Conservation (phyloP, 257 asterid genomes). For the Catharanthus roseus region DNA sequence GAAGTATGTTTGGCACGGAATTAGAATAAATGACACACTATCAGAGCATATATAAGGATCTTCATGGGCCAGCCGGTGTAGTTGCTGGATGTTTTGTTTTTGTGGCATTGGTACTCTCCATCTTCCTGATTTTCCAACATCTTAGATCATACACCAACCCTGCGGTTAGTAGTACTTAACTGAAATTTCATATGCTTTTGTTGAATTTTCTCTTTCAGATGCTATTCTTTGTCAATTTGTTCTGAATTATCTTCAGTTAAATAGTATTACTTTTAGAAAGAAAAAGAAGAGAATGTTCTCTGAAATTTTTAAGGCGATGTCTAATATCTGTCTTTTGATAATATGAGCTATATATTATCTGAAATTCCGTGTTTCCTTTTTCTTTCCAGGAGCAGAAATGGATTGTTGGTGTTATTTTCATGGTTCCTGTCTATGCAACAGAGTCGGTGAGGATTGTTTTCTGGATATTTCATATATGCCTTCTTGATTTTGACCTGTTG, state of each 20-base stretch:
- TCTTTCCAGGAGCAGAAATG: slow-evolving; percentile 86
- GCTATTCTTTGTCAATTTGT: background rate
- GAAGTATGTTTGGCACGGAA: slow-evolving; percentile 36
- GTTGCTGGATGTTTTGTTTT: slow-evolving; percentile 52
- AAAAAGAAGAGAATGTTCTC: background rate
- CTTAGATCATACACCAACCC: slow-evolving; percentile 79
- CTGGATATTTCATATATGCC: too few species aligned
- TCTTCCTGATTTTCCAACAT: slow-evolving; percentile 62
- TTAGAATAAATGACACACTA: slow-evolving; percentile 29
- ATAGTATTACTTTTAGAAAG: background rate
- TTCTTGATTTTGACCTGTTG: too few species aligned
- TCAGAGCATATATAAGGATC: slow-evolving; percentile 31
- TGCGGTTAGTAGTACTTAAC: slow-evolving; percentile 39
- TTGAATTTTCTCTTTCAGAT: background rate
- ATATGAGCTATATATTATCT: background rate
- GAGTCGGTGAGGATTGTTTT: slow-evolving; percentile 61
- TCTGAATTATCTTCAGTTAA: background rate
- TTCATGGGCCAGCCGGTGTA: slow-evolving; percentile 47
- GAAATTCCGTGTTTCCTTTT: background rate
- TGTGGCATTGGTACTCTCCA: slow-evolving; percentile 60
- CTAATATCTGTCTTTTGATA: background rate
- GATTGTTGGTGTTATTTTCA: slow-evolving; percentile 74
- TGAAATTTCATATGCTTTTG: background rate
- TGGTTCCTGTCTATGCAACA: slow-evolving; percentile 89
- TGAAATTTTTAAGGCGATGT: background rate